Evolutionary conservation across 495 filamentous ascomycete genomes (phyloP).

Genomic region (Penicillium canescens): DNA sequence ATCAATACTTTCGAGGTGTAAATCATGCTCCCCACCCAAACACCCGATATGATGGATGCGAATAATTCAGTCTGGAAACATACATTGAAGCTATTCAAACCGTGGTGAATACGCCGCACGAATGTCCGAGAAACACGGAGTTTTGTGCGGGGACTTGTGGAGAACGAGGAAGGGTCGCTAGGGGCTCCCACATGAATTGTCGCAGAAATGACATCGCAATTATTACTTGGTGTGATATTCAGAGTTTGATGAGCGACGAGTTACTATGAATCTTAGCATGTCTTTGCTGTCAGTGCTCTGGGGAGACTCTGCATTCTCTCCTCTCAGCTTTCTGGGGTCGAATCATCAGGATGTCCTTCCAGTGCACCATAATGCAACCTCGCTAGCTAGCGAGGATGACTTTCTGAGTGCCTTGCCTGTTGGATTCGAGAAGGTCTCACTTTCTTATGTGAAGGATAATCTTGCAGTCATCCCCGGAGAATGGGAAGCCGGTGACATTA

Average conservation of each 20-base stretch:
- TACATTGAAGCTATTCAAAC: no score
- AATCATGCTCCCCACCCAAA: no score
- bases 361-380: neutral
- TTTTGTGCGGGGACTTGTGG: no score
- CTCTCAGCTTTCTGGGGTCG: slow-evolving; percentile 4
- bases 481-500: slow-evolving; percentile 11
- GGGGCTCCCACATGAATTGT: no score
- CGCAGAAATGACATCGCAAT: no score
- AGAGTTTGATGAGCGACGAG: neutral
- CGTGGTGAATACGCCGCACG: no score
- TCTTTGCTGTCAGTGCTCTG: slow-evolving; percentile 5
- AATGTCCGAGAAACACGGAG: no score
- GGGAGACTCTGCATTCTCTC: neutral
- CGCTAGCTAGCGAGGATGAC: neutral
- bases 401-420: slow-evolving; percentile 2
- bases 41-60: no score
- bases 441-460: slow-evolving; percentile 12
- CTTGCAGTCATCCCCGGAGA: slow-evolving; percentile 12
- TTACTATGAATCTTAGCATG: slow-evolving; percentile 4
- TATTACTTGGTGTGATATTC: no score
- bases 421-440: slow-evolving; percentile 5
- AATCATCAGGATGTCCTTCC: neutral
- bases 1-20: no score
- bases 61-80: no score
- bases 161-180: no score